A percentile compares a stretch with the other conserved stretches of the same genome.
These are phyloP conservation scores for Amborella trichopoda DNA, from an alignment of 164 flowering plant species.

Conservation along the genomic window DNA sequence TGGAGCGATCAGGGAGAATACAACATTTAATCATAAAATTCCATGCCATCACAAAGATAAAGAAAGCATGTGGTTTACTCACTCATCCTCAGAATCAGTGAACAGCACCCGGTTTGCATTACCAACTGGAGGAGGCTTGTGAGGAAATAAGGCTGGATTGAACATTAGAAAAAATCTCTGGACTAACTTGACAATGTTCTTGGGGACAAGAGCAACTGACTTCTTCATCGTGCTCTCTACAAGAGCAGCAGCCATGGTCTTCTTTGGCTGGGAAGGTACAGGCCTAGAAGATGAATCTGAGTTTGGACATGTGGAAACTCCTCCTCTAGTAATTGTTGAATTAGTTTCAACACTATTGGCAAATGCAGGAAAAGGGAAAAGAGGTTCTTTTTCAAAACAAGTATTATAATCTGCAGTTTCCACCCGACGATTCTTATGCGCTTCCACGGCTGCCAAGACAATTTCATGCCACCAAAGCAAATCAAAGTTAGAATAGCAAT, in stretches of 20 bases:
- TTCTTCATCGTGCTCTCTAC: conserved; percentile 79
- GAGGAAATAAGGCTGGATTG: conserved; percentile 85
- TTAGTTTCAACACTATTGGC: conserved; percentile 15
- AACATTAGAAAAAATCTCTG: conserved; percentile 61
- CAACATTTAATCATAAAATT: no score
- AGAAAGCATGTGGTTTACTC: conserved; percentile 19
- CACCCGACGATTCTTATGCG: conserved; percentile 27
- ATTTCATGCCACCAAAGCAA: not conserved
- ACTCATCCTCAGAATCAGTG: conserved; percentile 96
- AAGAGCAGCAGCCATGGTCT: conserved; percentile 73
- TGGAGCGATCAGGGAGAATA: no score
- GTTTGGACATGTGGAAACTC: conserved; percentile 7
- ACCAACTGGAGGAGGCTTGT: conserved; percentile 74
- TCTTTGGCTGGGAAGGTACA: conserved; percentile 37
- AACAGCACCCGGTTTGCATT: conserved; percentile 79
- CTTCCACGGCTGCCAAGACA: conserved; percentile 41
- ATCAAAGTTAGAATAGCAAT: not conserved
- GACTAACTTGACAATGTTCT: conserved; percentile 51
- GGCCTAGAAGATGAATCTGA: conserved; percentile 15
- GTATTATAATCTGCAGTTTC: conserved; percentile 21
- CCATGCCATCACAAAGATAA: not conserved
- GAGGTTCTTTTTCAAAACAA: conserved; percentile 40
- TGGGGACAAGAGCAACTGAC: conserved; percentile 76
- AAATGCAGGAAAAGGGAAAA: conserved; percentile 45
- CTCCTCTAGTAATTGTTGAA: conserved; percentile 14